Base-by-base conservation (phyloP, 306 rosid genomes). In the Gleditsia sinensis region DNA sequence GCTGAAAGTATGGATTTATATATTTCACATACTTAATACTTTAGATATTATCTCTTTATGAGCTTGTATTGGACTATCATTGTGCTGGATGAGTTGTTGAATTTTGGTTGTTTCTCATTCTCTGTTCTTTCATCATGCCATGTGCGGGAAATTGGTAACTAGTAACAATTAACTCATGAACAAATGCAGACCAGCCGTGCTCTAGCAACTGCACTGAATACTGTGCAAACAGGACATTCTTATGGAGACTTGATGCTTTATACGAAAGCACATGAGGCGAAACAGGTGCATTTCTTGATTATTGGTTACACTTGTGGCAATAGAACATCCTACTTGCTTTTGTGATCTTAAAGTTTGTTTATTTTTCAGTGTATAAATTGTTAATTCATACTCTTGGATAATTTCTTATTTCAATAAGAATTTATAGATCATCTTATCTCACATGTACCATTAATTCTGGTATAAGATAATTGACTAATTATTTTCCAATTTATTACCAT, bases 171-270 rank as follows among this genome's bases (percentile, higher is more conserved):
- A 40, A 40, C 33, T 39, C 69, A 57, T 66, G 73, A 46, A 62
- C 67, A 73, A 71, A 67, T 92, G 88, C 96, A 95, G 99, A 82
- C 92, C 62, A 74, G 92, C 74, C 87, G 73, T 60, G 91, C 87
- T 51, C 75, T 95, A 60, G 97, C 98, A 77, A 77, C 85, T 77
- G 87, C 96, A 42, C 66, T 95, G 71, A 95, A 95, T 77, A 88
- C 76, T 79, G 86, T 86, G 48, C 98, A 87, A 62, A 95, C 99
- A 36, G 87, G 86, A 81, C 97, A 95, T 83, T 78, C 98, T 45
- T 92, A 83, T 82, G 99, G 97, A 67, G 99, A 95, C 63, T 51
- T 85, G 39, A 95, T 90, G 93, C 98, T 95, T 75, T 80, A 83
- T 25, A 64, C 27, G 75, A 92, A 90, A 77, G 99, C 96, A 63